Percentiles rank a stretch among this genome's conserved stretches.
phyloP scores from a whole-genome alignment of 2,329 filamentous ascomycete genomes.

The Cadophora gregata region DNA sequence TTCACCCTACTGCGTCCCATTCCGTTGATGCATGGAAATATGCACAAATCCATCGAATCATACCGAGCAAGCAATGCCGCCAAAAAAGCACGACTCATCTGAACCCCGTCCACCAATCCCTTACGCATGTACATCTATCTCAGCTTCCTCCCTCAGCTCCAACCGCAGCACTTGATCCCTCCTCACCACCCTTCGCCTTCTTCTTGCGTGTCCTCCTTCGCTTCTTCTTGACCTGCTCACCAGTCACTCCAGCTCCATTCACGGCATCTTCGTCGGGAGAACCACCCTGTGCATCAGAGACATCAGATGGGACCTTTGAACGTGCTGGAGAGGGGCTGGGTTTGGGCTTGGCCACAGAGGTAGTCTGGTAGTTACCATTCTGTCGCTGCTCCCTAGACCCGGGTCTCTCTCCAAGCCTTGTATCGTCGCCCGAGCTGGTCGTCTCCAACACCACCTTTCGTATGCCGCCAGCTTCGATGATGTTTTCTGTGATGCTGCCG shows the following conservation, averaged over 20 bases:
- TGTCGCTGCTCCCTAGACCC: background rate
- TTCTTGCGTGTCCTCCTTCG: slow-evolving; percentile 40
- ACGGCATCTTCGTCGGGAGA: slow-evolving; percentile 17
- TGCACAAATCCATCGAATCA: background rate
- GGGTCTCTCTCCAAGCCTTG: background rate
- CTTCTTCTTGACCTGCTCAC: slow-evolving; percentile 39
- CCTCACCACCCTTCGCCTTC: slow-evolving; percentile 33
- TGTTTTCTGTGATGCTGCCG: slow-evolving; percentile 79
- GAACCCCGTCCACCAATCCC: background rate
- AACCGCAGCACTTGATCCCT: slow-evolving; percentile 24
- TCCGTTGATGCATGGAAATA: too few relatives aligned
- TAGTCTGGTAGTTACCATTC: slow-evolving; percentile 5
- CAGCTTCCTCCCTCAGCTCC: slow-evolving; percentile 5
- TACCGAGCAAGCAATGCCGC: slow-evolving; percentile 13
- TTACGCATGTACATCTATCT: slow-evolving; percentile 5
- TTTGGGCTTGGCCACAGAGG: slow-evolving; percentile 7
- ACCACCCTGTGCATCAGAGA: slow-evolving; percentile 11
- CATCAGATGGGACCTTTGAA: slow-evolving; percentile 6
- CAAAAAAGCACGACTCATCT: slow-evolving; percentile 1
- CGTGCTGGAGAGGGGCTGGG: background rate
- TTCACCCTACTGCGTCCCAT: background rate
- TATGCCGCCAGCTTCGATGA: slow-evolving; percentile 76
- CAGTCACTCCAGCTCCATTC: slow-evolving; percentile 20
- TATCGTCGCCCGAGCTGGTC: slow-evolving; percentile 47
- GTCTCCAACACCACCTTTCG: slow-evolving; percentile 78